Base-by-base conservation (phyloP, 331 rosid species). In the Quercus phellos region DNA sequence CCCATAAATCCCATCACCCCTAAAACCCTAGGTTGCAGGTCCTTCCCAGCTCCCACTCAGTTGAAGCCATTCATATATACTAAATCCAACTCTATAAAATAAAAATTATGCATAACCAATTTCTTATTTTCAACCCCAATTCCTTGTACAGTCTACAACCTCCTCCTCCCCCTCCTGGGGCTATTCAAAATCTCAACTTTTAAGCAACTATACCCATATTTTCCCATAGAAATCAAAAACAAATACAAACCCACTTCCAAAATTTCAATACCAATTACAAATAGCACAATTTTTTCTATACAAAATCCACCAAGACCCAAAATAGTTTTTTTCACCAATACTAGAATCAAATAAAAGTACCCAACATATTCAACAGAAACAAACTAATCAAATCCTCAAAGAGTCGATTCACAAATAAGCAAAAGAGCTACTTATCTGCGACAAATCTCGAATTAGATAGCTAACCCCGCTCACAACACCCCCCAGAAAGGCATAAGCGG, bases 211-310 rank as follows among this genome's bases (percentile, higher is more conserved):
- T 29, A 26, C 68, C 68, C 78, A 70, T 46, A 46, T 46, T 73
- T 56, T 59, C 79, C 77, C 68, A 29, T 0, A 14, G 27, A 61
- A 66, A 70, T 53, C 72, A 74, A 81, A 46, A 82, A 83, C 77
- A 83, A 83, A 78, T 46, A 51, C 61, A 54, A 87, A 70, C 75
- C 90, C 79, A 74, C 71, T 82, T 73, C 74, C 74, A 27, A 72
- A 76, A 74, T 64, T 60, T 34, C 84, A 80, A 58, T 51, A 55
- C 68, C 70, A 32, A 75, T 67, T 43, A 80, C 80, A 74, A 75
- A 67, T 27, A 66, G 61, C 64, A 70, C 64, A 76, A 42, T 29
- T 9, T 30, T 9, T 38, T 46, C 66, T 29, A 34, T 13, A 6
- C 38, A 70, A 59, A 77, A 79, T 6, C 35, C 35, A 22, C 4